A percentile compares a stretch with the other conserved stretches of the same genome.
These are phyloP conservation scores for Annulohypoxylon bovei DNA, from an alignment of 495 filamentous ascomycete species.

Conservation along the genomic window DNA sequence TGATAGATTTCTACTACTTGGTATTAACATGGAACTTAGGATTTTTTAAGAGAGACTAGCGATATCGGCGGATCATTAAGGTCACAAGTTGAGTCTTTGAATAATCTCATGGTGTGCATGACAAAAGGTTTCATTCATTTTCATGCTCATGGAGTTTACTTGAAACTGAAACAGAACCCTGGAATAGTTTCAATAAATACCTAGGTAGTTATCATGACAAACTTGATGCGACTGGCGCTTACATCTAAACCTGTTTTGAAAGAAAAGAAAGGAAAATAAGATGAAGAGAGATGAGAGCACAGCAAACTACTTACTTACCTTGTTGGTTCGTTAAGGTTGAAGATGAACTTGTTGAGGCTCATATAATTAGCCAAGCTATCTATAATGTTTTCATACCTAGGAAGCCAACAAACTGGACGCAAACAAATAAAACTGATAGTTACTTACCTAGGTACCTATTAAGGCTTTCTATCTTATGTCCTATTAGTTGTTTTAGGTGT, in stretches of 20 bases:
- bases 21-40: not conserved
- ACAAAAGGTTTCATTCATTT: slow-evolving; percentile 10
- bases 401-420: not conserved
- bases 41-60: not conserved
- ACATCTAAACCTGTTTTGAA: not conserved
- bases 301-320: too few relatives aligned
- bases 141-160: slow-evolving; percentile 15
- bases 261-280: not conserved
- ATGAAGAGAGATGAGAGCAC: not conserved
- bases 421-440: not conserved
- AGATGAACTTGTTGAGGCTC: not conserved
- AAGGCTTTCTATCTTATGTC: not conserved
- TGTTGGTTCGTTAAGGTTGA: not conserved
- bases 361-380: too few relatives aligned
- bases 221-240: not conserved
- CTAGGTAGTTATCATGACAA: not conserved
- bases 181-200: not conserved
- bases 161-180: slow-evolving; percentile 16
- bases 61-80: not conserved
- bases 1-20: not conserved
- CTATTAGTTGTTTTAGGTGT: not conserved
- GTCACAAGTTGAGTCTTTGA: not conserved
- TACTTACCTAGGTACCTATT: not conserved
- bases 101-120: slow-evolving; percentile 11
- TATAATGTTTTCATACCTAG: too few relatives aligned